Evolutionary conservation across 352 stramenopile genomes (phyloP).

Genomic region (Globisporangium lucens): DNA sequence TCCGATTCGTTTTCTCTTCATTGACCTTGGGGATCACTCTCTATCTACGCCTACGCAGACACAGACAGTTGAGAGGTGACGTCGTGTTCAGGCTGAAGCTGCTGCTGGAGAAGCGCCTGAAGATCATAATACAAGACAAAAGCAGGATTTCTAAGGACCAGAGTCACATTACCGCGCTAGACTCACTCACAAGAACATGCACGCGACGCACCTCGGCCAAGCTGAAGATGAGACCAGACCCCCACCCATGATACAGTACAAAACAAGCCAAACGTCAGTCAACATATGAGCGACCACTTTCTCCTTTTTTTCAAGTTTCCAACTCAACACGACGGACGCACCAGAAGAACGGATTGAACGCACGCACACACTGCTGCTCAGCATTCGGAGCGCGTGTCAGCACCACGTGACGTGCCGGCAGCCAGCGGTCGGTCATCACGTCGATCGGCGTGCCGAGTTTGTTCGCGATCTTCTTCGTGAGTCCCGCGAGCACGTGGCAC

Average conservation of each 20-base stretch:
- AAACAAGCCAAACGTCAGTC: too few relatives aligned
- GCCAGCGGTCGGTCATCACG: conserved; percentile 84
- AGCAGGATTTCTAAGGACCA: too few relatives aligned
- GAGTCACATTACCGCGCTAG: too few relatives aligned
- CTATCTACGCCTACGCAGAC: neutral
- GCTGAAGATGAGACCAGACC: too few relatives aligned
- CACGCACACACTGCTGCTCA: conserved; percentile 22
- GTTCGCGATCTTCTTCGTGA: conserved; percentile 85
- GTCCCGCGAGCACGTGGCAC: conserved; percentile 65
- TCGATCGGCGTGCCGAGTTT: conserved; percentile 75
- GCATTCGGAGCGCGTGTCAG: conserved; percentile 17
- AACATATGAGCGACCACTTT: too few relatives aligned
- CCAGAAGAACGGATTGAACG: conserved; percentile 79
- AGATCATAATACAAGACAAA: too few relatives aligned
- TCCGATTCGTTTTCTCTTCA: too few relatives aligned
- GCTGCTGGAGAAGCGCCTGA: neutral
- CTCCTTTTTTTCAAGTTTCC: neutral
- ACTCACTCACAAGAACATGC: too few relatives aligned
- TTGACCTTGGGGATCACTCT: too few relatives aligned
- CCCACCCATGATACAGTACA: too few relatives aligned
- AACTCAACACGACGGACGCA: conserved; percentile 21
- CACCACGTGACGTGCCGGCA: conserved; percentile 36
- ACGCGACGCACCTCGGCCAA: too few relatives aligned
- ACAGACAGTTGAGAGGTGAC: neutral
- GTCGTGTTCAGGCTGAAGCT: neutral